These are phyloP conservation scores for Pseudogymnoascus sp. DNA, from an alignment of 2,329 filamentous ascomycete genomes.

Conservation along the genomic window DNA sequence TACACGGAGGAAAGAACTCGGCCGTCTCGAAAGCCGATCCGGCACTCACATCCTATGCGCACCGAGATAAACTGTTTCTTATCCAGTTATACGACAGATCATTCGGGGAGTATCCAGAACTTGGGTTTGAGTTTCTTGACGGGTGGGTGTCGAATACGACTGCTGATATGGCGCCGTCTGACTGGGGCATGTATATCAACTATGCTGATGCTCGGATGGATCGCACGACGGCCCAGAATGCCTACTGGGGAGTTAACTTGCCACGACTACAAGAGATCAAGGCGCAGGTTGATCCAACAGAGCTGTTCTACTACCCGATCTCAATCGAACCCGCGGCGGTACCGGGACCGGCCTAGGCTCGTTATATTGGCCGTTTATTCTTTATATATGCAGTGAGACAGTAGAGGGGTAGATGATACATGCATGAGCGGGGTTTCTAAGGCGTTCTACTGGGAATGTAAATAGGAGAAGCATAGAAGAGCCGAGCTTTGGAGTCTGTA, in stretches of 20 bases:
- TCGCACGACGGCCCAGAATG: not conserved
- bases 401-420: not conserved
- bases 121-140: not conserved
- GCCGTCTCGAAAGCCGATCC: conserved; percentile 20
- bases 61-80: conserved; percentile 57
- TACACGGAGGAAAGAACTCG: conserved; percentile 48
- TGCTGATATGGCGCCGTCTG: not conserved
- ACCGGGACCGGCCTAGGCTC: not conserved
- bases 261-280: not conserved
- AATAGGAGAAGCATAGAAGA: not conserved
- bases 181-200: not conserved
- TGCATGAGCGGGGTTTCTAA: not conserved
- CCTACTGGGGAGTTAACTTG: not conserved
- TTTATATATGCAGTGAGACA: not conserved
- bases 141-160: not conserved
- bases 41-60: conserved; percentile 53
- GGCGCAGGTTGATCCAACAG: not conserved
- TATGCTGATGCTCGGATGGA: not conserved
- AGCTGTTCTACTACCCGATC: not conserved
- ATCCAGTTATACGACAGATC: conserved; percentile 54
- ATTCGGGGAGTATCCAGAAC: conserved; percentile 25
- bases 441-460: not conserved
- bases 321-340: not conserved
- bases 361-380: not conserved
- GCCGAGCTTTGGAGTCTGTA: not conserved